Conservation (phyloP, 2,329 filamentous ascomycete genomes). For the Pseudocercospora crystallina region DNA sequence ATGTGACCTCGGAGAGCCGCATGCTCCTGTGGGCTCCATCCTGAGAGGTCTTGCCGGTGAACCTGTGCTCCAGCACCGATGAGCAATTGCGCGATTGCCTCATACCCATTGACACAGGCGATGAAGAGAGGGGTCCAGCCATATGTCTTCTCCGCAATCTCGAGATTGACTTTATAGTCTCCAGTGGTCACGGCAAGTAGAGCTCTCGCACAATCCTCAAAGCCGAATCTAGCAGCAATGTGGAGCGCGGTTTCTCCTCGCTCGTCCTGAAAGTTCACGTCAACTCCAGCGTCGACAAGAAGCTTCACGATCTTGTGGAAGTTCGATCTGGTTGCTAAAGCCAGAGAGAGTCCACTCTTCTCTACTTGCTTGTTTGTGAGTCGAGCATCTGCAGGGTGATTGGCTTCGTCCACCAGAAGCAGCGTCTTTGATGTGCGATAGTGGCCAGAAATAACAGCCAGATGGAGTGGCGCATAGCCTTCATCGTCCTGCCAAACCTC, state of each 20-base stretch:
- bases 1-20: slow-evolving; percentile 87
- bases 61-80: slow-evolving; percentile 76
- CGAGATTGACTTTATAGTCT: slow-evolving; percentile 71
- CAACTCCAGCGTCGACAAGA: slow-evolving; percentile 83
- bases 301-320: slow-evolving; percentile 81
- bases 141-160: slow-evolving; percentile 79
- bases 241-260: slow-evolving; percentile 90
- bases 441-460: slow-evolving; percentile 90
- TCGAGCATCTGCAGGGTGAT: slow-evolving; percentile 43
- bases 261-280: slow-evolving; percentile 90
- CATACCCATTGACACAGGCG: slow-evolving; percentile 83
- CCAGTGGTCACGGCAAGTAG: slow-evolving; percentile 66
- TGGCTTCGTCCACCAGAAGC: slow-evolving; percentile 60
- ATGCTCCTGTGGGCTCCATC: slow-evolving; percentile 93
- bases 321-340: slow-evolving; percentile 84
- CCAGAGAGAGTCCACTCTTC: slow-evolving; percentile 83
- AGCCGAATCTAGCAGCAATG: slow-evolving; percentile 84
- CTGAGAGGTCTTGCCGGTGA: slow-evolving; percentile 75
- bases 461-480: slow-evolving; percentile 84
- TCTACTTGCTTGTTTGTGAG: slow-evolving; percentile 67
- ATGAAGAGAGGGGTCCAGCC: slow-evolving; percentile 95
- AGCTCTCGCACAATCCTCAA: slow-evolving; percentile 74
- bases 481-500: slow-evolving; percentile 88
- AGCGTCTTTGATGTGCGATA: slow-evolving; percentile 79
- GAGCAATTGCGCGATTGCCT: slow-evolving; percentile 72